Conservation (phyloP, 2,329 filamentous ascomycete genomes). For the Penicillium sp. region DNA sequence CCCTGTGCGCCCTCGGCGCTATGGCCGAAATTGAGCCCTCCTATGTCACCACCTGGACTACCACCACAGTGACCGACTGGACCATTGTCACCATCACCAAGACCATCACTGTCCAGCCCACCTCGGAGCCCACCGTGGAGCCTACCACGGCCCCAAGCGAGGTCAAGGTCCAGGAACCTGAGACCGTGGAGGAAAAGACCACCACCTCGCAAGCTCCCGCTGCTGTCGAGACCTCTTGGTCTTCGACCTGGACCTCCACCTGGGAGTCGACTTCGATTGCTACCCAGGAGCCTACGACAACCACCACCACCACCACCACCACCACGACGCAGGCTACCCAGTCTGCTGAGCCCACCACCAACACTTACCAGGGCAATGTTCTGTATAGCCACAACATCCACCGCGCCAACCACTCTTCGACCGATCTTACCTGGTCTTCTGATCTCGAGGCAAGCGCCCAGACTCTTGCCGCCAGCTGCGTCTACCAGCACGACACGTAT, state of each 20-base stretch:
- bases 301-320: not conserved
- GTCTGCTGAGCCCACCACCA: constrained; percentile 22
- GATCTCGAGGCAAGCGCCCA: constrained; percentile 68
- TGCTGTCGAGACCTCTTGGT: constrained; percentile 7
- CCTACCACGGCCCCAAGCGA: not conserved
- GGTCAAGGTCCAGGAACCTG: constrained; percentile 5
- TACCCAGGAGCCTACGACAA: not conserved
- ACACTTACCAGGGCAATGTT: constrained; percentile 30
- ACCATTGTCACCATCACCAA: constrained; percentile 43
- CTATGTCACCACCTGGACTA: constrained; percentile 32
- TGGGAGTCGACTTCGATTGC: constrained; percentile 20
- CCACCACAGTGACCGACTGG: constrained; percentile 34
- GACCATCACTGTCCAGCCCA: constrained; percentile 34
- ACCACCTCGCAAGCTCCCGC: constrained; percentile 2
- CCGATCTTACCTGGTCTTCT: constrained; percentile 68
- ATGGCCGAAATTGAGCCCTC: constrained; percentile 41
- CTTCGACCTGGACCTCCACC: constrained; percentile 15
- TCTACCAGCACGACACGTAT: constrained; percentile 78
- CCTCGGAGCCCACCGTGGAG: constrained; percentile 10
- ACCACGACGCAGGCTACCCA: constrained; percentile 26
- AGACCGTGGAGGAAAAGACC: not conserved
- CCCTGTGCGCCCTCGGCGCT: constrained; percentile 42
- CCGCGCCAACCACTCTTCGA: constrained; percentile 78
- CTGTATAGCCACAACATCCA: constrained; percentile 84
- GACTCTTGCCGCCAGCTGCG: constrained; percentile 68